Evolutionary conservation across 1,284 basidiomycete genomes (phyloP), one percentile per base, ranked within the genome.

Genomic region (Macrocystidia cucumis): DNA sequence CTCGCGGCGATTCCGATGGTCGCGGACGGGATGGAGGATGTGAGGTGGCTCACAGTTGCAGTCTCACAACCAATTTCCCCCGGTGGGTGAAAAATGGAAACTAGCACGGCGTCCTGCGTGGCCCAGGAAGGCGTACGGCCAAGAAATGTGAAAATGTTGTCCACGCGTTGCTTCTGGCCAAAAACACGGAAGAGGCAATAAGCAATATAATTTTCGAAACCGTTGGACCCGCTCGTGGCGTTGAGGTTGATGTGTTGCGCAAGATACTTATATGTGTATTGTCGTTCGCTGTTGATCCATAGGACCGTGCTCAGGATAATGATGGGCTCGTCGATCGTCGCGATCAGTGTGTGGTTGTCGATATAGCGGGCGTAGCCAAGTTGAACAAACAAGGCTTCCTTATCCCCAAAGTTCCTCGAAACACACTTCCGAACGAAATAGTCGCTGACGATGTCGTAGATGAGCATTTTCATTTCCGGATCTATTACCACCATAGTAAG

Each of bases 151-250:
- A 66, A 65, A 0, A 65, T 46, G 8, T 63, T 54, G 14, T 49
- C 51, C 9, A 65, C 14, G 2, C 41, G 46, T 9, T 50, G 52
- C 9, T 43, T 41, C 32, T 41, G 27, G 1, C 56, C 51, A 34
- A 65, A 63, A 8, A 59, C 41, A 28, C 58, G 47, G 38, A 57
- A 52, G 13, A 66, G 44, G 29, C 60, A 63, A 42, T 59, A 62
- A 4, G 55, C 57, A 9, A 66, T 42, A 32, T 59, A 65, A 37
- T 63, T 62, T 41, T 65, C 62, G 37, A 63, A 65, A 3, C 62
- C 62, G 25, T 65, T 65, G 2, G 54, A 60, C n/a, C n/a, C n/a
- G 7, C 37, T 31, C 9, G 45, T 40, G 3, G 55, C 52, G 30
- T 59, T 54, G 0, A 40, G 19, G 16, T 47, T 42, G 30, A 62